Conservation (phyloP, 2,329 filamentous ascomycete genomes). For the Botrytis aclada region DNA sequence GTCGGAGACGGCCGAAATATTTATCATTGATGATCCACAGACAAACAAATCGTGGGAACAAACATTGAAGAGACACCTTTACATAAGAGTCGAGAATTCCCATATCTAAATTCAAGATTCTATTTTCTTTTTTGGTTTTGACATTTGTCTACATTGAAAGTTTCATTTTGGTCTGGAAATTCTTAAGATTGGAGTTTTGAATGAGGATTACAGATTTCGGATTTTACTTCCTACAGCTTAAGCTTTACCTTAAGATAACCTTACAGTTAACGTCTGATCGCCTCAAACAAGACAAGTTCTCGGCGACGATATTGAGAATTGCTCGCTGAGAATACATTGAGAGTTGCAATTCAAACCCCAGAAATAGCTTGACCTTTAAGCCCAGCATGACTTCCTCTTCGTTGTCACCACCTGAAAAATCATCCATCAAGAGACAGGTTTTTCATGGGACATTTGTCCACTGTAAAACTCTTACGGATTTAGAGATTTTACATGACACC, state of each 20-base stretch:
- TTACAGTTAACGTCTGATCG: neutral
- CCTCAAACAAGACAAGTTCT: neutral
- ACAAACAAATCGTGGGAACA: conserved; percentile 1
- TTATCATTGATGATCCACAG: neutral
- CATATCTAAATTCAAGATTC: neutral
- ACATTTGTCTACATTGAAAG: neutral
- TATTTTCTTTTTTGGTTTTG: neutral
- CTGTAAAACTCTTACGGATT: conserved; percentile 45
- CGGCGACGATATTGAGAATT: neutral
- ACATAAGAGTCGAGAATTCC: neutral
- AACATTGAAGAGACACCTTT: neutral
- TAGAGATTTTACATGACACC: conserved; percentile 48
- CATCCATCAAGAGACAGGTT: conserved; percentile 36
- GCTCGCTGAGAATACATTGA: neutral
- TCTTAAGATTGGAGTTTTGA: neutral
- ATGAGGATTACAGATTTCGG: neutral
- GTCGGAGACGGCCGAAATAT: conserved; percentile 5
- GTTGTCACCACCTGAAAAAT: neutral
- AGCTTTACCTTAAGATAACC: neutral
- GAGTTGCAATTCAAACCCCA: neutral
- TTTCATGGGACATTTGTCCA: conserved; percentile 64
- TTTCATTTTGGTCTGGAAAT: neutral
- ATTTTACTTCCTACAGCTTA: neutral
- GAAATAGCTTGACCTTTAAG: neutral
- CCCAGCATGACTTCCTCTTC: neutral